phyloP scores from a whole-genome alignment of 345 rosid genomes.

The Lepidium sativum region DNA sequence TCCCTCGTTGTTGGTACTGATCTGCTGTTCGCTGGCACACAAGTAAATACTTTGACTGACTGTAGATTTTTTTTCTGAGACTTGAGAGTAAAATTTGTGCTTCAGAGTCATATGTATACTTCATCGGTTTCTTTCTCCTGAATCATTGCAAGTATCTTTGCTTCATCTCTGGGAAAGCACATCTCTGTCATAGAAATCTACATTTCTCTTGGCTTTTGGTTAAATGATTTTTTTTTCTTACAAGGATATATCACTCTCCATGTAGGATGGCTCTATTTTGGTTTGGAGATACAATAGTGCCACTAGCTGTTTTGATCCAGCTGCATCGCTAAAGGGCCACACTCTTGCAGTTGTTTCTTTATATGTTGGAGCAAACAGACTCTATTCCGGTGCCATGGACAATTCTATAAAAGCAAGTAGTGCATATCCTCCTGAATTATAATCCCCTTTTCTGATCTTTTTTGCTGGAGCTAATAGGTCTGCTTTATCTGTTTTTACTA shows the following conservation, averaged over 20 bases:
- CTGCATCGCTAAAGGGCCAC: slow-evolving; percentile 73
- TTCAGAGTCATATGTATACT: neutral
- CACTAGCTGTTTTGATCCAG: slow-evolving; percentile 75
- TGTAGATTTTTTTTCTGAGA: neutral
- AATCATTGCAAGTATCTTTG: neutral
- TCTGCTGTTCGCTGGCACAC: slow-evolving; percentile 82
- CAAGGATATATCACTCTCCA: neutral
- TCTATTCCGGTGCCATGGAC: slow-evolving; percentile 97
- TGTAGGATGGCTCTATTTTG: slow-evolving; percentile 81
- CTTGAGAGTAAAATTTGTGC: neutral
- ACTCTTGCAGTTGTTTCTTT: slow-evolving; percentile 64
- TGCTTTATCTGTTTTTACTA: slow-evolving; percentile 7
- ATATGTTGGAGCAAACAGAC: slow-evolving; percentile 85
- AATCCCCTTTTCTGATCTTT: neutral
- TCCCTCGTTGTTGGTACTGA: slow-evolving; percentile 73
- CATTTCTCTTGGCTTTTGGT: neutral
- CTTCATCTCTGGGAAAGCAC: neutral
- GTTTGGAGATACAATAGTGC: slow-evolving; percentile 75
- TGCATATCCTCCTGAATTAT: neutral
- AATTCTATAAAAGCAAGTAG: slow-evolving; percentile 56
- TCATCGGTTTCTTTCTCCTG: neutral
- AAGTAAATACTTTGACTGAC: slow-evolving; percentile 38
- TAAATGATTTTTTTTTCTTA: neutral
- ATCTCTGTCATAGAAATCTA: neutral
- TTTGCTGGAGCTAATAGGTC: slow-evolving; percentile 9